Evolutionary conservation across 768 basidiomycete species (phyloP), one percentile per base, ranked within the genome.

Genomic region (Tulasnella sp.): DNA sequence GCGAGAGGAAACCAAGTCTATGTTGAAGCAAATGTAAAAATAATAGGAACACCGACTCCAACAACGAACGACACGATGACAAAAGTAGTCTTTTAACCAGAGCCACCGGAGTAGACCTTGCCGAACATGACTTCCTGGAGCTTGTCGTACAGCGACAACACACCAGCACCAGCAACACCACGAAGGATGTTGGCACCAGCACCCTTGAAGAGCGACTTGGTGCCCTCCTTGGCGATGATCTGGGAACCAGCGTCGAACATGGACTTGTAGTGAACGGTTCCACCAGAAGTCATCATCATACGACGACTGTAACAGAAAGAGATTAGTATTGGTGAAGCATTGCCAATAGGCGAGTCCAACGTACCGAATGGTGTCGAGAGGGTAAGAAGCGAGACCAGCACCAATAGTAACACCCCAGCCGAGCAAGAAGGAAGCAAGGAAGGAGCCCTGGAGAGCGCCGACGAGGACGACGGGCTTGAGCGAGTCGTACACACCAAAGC

Each of bases 201-300:
- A 89, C 97, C 97, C 92, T 98, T 98, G 93, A 99, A 98, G 85
- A 99, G 90, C 14, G 97, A 98, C 87, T 93, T 94, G 80, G 89
- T 87, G 84, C 98, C 98, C 89, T 99, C 98, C 90, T 97, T 97
- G 85, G 92, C 92, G 83, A 98, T 84, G 85, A 99, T 98, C 88
- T 98, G 95, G 40, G 93, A 90, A 81, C 92, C 95, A 85, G 97
- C 97, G 84, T 99, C 97, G 86, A 97, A 93, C 96, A 98, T 98
- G 83, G 94, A 95, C 90, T 97, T 97, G 93, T 99, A 99, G 92
- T 98, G 96, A 81, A 93, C 91, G 84, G 91, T 90, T 84, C 91
- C 93, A 83, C 97, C 98, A 34, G 97, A 98, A 48, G 98, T 99
- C 97, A 99, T 99, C 98, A 99, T 99, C 98, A 99, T 99, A 83